Percentiles rank a stretch among this genome's conserved stretches.
Conservation (phyloP, 345 rosid genomes). For the Citrus mangshanensis region DNA sequence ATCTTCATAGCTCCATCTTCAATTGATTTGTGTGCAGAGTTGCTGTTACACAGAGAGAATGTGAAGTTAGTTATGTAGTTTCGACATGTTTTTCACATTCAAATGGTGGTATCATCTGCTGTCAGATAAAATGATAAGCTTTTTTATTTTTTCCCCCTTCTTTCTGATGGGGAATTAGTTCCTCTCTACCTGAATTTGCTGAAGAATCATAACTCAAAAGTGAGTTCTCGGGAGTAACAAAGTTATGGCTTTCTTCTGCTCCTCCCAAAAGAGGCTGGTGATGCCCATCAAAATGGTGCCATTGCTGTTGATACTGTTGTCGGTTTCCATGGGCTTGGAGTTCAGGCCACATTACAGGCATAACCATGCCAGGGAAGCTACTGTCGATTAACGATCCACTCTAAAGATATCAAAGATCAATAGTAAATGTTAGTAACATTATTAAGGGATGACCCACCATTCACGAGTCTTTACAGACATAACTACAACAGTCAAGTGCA, state of each 20-base stretch:
- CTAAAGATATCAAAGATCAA: conserved; percentile 33
- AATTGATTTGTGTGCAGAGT: conserved; percentile 56
- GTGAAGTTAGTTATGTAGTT: conserved; percentile 16
- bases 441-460: neutral
- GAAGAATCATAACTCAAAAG: conserved; percentile 63
- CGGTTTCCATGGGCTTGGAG: conserved; percentile 45
- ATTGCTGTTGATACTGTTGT: conserved; percentile 69
- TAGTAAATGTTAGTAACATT: neutral
- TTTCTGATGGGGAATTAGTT: neutral
- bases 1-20: conserved; percentile 64
- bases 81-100: neutral
- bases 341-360: conserved; percentile 73
- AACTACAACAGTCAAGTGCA: neutral
- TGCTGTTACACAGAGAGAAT: conserved; percentile 37
- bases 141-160: neutral
- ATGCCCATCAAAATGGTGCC: conserved; percentile 52
- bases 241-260: conserved; percentile 57
- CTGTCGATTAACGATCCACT: conserved; percentile 58
- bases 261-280: conserved; percentile 69
- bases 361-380: conserved; percentile 50
- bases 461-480: neutral
- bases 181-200: conserved; percentile 55
- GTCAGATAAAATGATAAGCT: no score
- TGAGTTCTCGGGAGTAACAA: conserved; percentile 54
- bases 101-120: neutral